Base-by-base conservation (phyloP, 805 yeast species). In the Wickerhamomyces ciferrii region DNA sequence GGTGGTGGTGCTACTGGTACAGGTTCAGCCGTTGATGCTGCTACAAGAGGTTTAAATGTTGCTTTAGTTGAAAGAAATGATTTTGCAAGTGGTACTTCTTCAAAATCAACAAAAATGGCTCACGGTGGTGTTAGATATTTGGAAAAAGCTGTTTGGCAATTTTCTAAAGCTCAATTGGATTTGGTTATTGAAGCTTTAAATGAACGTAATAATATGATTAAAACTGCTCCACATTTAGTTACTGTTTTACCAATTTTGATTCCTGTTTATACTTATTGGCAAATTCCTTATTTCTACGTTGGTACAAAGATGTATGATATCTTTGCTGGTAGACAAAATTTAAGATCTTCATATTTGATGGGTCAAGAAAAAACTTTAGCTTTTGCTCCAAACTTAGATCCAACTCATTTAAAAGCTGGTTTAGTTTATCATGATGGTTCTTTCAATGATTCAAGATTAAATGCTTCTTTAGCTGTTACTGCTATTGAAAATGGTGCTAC, bases 1-100 rank as follows among this genome's bases (percentile, higher is more conserved):
- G 98, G 98, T 50, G 97, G 97, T 55, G 98, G 98, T 63, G 97
- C 97, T 36, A 84, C 94, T 15, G 98, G 98, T 52, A 72, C 96
- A 5, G 98, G 97, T 49, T 79, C 88, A 42, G 97, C 97, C 1
- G 71, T 91, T 39, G 98, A 91, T 68, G 97, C 97, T 34, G 78
- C 84, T 25, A 78, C 95, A 39, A 78, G 98, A 66, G 97, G 97
- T 42, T 78, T 90, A 55, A 87, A 88, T 60, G 96, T 89, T 39
- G 87, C 95, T 43, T 66, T 91, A 48, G 76, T 91, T 48, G 98
- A 91, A 67, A 84, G 84, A 62, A 81, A 80, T 53, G 98, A 91
- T 71, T 91, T 86, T 62, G 96, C 96, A 8, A 76, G 89, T 10
- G 97, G 96, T 38, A 92, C 97, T 15, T 86, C 96, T 9, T 89